Evolutionary conservation across 306 rosid genomes (phyloP).

Genomic region (Quillaja saponaria): DNA sequence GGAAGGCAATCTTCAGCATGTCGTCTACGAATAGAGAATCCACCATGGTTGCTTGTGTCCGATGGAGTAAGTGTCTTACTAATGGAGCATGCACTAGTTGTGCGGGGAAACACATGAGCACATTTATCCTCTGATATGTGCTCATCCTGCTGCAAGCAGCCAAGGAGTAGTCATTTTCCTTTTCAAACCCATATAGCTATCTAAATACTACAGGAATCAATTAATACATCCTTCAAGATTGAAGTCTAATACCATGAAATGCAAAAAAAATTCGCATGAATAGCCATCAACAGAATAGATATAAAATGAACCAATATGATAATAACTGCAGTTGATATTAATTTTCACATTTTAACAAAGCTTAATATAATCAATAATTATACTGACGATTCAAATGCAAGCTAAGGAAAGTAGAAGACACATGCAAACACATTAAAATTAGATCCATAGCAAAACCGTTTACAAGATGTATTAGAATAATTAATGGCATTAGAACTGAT

Average conservation of each 20-base stretch:
- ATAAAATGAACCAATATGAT: no score
- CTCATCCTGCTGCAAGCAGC: constrained; percentile 43
- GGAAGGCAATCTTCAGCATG: constrained; percentile 60
- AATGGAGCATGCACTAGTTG: constrained; percentile 24
- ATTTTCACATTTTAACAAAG: no score
- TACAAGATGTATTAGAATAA: no score
- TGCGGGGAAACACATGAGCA: constrained; percentile 22
- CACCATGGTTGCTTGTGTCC: constrained; percentile 74
- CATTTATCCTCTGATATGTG: constrained; percentile 21
- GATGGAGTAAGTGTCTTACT: constrained; percentile 65
- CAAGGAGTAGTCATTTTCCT: constrained; percentile 11
- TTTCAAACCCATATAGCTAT: constrained; percentile 11
- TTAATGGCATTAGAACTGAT: no score
- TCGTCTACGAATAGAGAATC: constrained; percentile 63
- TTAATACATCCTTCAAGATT: constrained; percentile 15
- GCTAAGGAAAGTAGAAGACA: no score
- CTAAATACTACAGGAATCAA: constrained; percentile 1
- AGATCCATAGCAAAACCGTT: no score
- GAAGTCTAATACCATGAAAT: constrained; percentile 1
- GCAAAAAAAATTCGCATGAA: neutral
- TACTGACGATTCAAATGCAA: no score
- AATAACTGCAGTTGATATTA: constrained; percentile 1
- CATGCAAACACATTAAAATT: no score
- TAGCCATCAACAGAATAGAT: no score
- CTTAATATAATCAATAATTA: no score